A percentile compares a stretch with the other conserved stretches of the same genome.
phyloP scores from a whole-genome alignment of 2,329 filamentous ascomycete species.

The Boeremia exigua region DNA sequence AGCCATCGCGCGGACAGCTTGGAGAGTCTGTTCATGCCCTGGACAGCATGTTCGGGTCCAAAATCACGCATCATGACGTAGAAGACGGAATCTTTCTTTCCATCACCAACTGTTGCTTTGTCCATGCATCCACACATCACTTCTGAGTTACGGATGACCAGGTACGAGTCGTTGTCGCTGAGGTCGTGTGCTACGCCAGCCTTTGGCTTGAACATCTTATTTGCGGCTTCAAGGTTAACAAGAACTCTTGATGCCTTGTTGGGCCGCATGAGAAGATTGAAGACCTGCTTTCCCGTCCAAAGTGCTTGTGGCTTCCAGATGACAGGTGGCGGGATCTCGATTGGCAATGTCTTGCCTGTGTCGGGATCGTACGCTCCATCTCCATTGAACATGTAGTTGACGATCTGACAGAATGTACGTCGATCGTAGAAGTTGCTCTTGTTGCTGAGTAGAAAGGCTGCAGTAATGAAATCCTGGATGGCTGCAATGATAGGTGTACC shows the following conservation, averaged over 20 bases:
- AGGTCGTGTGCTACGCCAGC: constrained; percentile 75
- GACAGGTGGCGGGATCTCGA: constrained; percentile 86
- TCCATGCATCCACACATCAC: constrained; percentile 98
- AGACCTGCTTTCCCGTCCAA: constrained; percentile 98
- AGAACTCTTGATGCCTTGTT: constrained; percentile 82
- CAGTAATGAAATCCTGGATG: constrained; percentile 99
- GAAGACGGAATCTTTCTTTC: constrained; percentile 97
- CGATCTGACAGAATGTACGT: constrained; percentile 85
- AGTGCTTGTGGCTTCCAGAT: constrained; percentile 83
- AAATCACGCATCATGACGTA: constrained; percentile 97
- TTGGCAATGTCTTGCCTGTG: constrained; percentile 60
- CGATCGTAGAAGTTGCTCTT: constrained; percentile 94
- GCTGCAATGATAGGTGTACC: constrained; percentile 97
- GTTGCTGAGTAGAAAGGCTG: constrained; percentile 85
- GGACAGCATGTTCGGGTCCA: constrained; percentile 84
- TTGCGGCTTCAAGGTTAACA: constrained; percentile 92
- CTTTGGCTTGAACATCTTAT: constrained; percentile 76
- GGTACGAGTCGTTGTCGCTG: constrained; percentile 76
- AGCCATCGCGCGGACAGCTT: constrained; percentile 89
- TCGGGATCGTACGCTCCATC: constrained; percentile 58
- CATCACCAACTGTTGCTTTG: constrained; percentile 94
- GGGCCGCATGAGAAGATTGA: constrained; percentile 88
- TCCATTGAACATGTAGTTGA: constrained; percentile 90
- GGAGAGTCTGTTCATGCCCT: constrained; percentile 91
- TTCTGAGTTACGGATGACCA: constrained; percentile 94